phyloP scores from a whole-genome alignment of 106 monocot genomes.

The Apostasia shenzhenica region DNA sequence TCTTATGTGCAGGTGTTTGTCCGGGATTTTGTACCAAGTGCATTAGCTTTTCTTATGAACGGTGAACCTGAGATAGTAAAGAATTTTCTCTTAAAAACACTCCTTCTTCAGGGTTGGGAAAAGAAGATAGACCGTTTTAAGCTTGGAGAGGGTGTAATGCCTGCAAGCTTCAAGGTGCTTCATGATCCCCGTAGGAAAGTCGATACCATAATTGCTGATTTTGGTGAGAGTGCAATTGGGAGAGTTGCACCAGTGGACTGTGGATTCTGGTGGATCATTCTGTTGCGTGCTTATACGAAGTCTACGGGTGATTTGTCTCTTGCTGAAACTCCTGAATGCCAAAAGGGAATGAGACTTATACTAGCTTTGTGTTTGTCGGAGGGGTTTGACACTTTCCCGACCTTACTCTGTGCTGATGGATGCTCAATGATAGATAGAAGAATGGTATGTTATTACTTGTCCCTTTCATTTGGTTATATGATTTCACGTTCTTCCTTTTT shows the following conservation, averaged over 20 bases:
- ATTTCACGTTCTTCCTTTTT: no score
- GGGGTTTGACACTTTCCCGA: constrained; percentile 89
- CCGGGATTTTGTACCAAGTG: constrained; percentile 86
- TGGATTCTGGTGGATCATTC: constrained; percentile 96
- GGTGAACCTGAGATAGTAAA: constrained; percentile 76
- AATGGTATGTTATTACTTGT: constrained; percentile 42
- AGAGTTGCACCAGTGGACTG: constrained; percentile 89
- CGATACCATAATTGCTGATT: constrained; percentile 74
- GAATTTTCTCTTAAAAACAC: constrained; percentile 73
- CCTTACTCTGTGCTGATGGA: constrained; percentile 84
- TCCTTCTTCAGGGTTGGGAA: constrained; percentile 77
- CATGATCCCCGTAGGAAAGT: constrained; percentile 61
- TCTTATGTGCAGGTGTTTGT: constrained; percentile 59
- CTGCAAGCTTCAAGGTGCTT: constrained; percentile 85
- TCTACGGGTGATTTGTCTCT: constrained; percentile 69
- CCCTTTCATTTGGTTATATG: no score
- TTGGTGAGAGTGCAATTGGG: constrained; percentile 93
- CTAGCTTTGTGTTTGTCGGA: constrained; percentile 64
- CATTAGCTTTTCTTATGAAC: constrained; percentile 82
- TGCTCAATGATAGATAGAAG: constrained; percentile 88
- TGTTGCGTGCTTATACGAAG: constrained; percentile 79
- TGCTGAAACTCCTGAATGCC: constrained; percentile 67
- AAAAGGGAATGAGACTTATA: constrained; percentile 78
- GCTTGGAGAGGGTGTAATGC: constrained; percentile 90
- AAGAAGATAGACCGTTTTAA: constrained; percentile 78